Base-by-base conservation (phyloP, 2,329 filamentous ascomycete genomes). In the Diplocarpon mali region DNA sequence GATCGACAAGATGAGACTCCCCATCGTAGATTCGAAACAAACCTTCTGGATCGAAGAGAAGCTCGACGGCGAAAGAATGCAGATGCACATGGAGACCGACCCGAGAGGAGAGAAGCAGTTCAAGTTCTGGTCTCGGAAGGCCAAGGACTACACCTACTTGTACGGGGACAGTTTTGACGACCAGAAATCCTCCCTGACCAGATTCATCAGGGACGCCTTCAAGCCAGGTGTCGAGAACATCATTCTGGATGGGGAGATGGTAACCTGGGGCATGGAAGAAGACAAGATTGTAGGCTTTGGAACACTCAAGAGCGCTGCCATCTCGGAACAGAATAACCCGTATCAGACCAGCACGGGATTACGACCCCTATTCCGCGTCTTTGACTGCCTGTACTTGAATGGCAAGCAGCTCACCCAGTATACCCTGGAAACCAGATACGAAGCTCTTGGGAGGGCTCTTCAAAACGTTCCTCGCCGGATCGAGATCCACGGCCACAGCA, bases 41-140 rank as follows among this genome's bases (percentile, higher is more conserved):
- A 12, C 30, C n/a, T 98, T 93, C 59, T 96, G 89, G 88, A 92
- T 96, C 38, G 92, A 98, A 63, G 92, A 98, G 66, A 98, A 98
- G 64, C 70, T 98, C 8, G 92, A 98, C 55, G 92, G 92, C 1
- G 92, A 98, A 65, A 78, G 92, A 20, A 95, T 98, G 82, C 92
- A 98, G 63, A 73, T 98, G 61, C 92, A 98, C 63, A 89, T 96
- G 83, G 65, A 76, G 11, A 71, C 83, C 46, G 86, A 95, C 53
- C 67, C 78, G 3, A 65, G 64, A 1, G 87, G 88, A 0, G 85
- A 86, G 0, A 78, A 72, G 45, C 71, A 69, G 15, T 95, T 96
- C 61, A 72, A 71, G 28, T 98, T 94, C 63, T 98, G 89, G 87
- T 96, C 90, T 2, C 76, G 92, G 41, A 96, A 94, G 64, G 90